Conservation (phyloP, 2,329 filamentous ascomycete genomes). For the Diplodia scrobiculata region DNA sequence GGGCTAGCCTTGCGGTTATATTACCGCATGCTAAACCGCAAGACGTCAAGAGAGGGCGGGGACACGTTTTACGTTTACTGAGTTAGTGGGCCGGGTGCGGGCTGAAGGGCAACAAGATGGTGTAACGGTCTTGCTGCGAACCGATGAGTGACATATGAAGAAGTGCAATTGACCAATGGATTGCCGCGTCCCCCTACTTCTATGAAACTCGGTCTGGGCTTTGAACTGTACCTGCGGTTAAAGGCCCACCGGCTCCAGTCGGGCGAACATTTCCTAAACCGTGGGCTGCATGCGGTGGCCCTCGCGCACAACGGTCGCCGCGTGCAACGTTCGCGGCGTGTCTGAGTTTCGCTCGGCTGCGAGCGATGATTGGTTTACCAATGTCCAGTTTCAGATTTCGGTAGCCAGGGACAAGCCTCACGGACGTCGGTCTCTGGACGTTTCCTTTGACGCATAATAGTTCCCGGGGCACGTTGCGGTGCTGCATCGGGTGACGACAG, state of each 20-base stretch:
- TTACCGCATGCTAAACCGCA: conserved; percentile 55
- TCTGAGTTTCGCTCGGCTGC: conserved; percentile 7
- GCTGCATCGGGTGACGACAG: conserved; percentile 12
- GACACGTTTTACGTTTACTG: conserved; percentile 26
- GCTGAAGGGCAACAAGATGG: neutral
- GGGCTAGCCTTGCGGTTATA: conserved; percentile 59
- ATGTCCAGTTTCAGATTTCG: conserved; percentile 23
- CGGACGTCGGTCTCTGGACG: conserved; percentile 6
- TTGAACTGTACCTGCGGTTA: neutral
- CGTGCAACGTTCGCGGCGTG: conserved; percentile 10
- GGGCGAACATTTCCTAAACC: conserved; percentile 17
- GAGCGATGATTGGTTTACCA: conserved; percentile 15
- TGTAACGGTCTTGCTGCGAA: neutral
- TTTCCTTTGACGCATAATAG: conserved; percentile 7
- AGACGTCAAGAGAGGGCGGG: conserved; percentile 23
- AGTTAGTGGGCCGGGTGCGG: conserved; percentile 6
- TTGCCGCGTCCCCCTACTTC: neutral
- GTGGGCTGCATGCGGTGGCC: conserved; percentile 7
- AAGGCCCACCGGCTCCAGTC: conserved; percentile 1
- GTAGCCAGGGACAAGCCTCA: conserved; percentile 7
- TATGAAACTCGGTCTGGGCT: conserved; percentile 11
- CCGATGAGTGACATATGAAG: neutral
- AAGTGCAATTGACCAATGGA: conserved; percentile 15
- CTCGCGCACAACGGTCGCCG: conserved; percentile 16
- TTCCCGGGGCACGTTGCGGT: conserved; percentile 3